These are phyloP conservation scores for Gossypium stocksii DNA, from an alignment of 345 rosid genomes.

Conservation along the genomic window DNA sequence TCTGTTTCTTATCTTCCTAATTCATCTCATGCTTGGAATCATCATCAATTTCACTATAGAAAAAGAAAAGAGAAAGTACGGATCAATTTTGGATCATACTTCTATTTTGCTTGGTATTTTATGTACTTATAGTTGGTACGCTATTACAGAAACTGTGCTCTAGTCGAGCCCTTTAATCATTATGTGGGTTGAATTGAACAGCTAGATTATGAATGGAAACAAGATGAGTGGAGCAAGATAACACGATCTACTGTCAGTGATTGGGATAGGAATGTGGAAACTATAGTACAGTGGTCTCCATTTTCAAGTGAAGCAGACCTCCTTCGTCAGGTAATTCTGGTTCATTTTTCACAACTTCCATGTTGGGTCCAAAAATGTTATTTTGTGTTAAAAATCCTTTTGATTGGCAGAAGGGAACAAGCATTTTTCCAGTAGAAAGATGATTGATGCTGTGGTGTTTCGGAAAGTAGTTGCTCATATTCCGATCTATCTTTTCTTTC, in stretches of 20 bases:
- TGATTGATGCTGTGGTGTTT: background rate
- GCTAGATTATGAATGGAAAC: conserved; percentile 74
- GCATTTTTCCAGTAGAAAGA: background rate
- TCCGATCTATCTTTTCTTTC: background rate
- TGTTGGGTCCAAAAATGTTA: background rate
- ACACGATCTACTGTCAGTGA: conserved; percentile 45
- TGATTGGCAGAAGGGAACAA: background rate
- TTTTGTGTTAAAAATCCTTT: background rate
- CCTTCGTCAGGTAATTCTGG: conserved; percentile 59
- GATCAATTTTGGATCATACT: background rate
- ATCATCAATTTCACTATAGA: background rate
- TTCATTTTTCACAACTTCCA: background rate
- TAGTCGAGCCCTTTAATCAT: background rate
- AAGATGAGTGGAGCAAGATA: conserved; percentile 52
- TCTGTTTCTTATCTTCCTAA: background rate
- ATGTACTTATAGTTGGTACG: background rate
- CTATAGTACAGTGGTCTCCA: conserved; percentile 80
- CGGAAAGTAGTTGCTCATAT: conserved; percentile 7
- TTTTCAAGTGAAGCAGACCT: conserved; percentile 72
- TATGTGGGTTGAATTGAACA: conserved; percentile 29
- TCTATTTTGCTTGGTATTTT: background rate
- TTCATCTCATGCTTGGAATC: background rate
- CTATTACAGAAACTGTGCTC: background rate
- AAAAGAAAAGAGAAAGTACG: background rate
- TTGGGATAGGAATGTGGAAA: conserved; percentile 66